These are phyloP conservation scores for Exophiala alcalophila DNA, from an alignment of 2,329 filamentous ascomycete species.

Conservation along the genomic window DNA sequence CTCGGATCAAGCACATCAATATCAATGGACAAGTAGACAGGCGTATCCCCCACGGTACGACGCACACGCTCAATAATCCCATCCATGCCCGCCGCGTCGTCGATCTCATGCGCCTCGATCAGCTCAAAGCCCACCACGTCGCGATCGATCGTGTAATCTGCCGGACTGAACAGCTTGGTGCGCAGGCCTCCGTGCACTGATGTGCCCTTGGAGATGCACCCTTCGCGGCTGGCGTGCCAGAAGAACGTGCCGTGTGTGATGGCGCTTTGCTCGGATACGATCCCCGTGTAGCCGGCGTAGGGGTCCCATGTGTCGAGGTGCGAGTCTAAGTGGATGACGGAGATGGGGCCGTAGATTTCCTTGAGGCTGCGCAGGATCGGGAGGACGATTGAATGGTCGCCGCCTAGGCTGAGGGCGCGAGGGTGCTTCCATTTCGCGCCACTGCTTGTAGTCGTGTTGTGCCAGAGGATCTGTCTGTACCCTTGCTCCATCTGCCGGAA, in stretches of 20 bases:
- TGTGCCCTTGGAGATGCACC: constrained; percentile 73
- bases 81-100: constrained; percentile 60
- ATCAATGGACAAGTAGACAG: constrained; percentile 36
- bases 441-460: constrained; percentile 66
- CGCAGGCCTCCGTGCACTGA: constrained; percentile 87
- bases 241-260: constrained; percentile 91
- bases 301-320: constrained; percentile 68
- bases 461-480: constrained; percentile 71
- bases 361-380: constrained; percentile 56
- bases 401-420: constrained; percentile 69
- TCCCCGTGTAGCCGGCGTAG: constrained; percentile 75
- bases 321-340: constrained; percentile 62
- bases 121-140: constrained; percentile 78
- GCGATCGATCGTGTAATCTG: constrained; percentile 79
- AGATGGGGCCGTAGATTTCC: constrained; percentile 66
- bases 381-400: constrained; percentile 45
- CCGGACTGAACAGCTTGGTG: constrained; percentile 73
- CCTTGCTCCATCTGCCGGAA: constrained; percentile 83
- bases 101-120: constrained; percentile 70
- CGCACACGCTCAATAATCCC: constrained; percentile 77
- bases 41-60: constrained; percentile 65
- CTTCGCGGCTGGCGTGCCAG: constrained; percentile 75
- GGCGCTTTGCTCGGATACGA: constrained; percentile 68
- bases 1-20: constrained; percentile 37
- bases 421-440: constrained; percentile 66